These are phyloP conservation scores for Termitomyces sp. DNA, from an alignment of 768 basidiomycete genomes.

Conservation along the genomic window DNA sequence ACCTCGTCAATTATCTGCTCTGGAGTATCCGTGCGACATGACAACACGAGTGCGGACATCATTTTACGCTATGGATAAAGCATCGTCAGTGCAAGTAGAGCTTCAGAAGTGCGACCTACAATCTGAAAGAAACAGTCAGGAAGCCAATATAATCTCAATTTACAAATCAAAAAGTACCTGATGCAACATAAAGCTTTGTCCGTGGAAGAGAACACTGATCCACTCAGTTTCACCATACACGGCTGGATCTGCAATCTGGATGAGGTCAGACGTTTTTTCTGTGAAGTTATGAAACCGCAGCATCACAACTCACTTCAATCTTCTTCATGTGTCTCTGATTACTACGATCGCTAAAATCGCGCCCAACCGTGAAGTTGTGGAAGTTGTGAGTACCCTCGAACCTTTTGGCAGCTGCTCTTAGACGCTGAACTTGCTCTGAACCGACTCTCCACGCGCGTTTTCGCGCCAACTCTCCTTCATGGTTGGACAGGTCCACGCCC, in stretches of 20 bases:
- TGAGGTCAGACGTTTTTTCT: background rate
- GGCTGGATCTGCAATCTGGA: conserved; percentile 75
- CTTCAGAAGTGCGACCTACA: conserved; percentile 26
- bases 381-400: conserved; percentile 95
- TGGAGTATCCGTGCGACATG: conserved; percentile 72
- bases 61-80: conserved; percentile 80
- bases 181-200: conserved; percentile 98
- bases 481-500: conserved; percentile 28
- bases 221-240: conserved; percentile 92
- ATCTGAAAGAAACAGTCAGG: conserved; percentile 28
- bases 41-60: conserved; percentile 82
- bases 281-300: background rate
- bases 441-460: conserved; percentile 70
- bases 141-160: background rate
- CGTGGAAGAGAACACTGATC: conserved; percentile 90
- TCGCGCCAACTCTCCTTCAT: conserved; percentile 54
- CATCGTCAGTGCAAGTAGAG: conserved; percentile 12
- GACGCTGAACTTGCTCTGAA: conserved; percentile 42
- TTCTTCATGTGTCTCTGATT: conserved; percentile 85
- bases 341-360: conserved; percentile 77
- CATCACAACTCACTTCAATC: conserved; percentile 52
- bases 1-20: conserved; percentile 71
- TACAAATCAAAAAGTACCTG: conserved; percentile 49
- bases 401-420: conserved; percentile 52
- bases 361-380: conserved; percentile 92